Evolutionary conservation across 345 rosid genomes (phyloP).

Genomic region (Ceriops decandra): DNA sequence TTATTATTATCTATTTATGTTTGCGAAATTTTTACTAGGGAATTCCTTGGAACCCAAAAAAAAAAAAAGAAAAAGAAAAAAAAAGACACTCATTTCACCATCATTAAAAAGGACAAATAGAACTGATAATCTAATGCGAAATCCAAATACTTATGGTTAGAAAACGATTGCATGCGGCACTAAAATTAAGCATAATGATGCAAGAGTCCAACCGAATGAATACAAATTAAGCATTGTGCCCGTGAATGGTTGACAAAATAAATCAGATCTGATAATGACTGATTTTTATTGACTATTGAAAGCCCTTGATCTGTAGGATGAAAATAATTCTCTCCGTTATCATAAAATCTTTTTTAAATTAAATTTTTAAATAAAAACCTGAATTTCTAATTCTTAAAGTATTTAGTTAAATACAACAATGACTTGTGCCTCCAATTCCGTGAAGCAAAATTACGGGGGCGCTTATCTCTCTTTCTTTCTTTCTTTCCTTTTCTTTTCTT

Average conservation of each 20-base stretch:
- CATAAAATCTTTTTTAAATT: neutral
- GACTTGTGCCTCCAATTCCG: constrained; percentile 3
- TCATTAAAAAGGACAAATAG: neutral
- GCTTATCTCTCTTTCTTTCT: neutral
- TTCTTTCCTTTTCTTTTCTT: neutral
- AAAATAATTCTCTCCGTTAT: no score
- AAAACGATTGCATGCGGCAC: constrained; percentile 10
- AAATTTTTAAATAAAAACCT: no score
- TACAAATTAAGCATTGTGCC: neutral
- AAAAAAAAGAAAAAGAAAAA: neutral
- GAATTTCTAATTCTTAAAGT: no score
- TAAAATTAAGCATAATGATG: constrained; percentile 4
- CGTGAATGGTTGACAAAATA: neutral
- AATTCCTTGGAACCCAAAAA: no score
- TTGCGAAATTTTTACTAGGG: no score
- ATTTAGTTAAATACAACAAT: no score
- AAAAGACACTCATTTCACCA: constrained; percentile 8
- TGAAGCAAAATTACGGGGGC: neutral
- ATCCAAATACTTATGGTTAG: constrained; percentile 4
- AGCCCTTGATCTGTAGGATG: no score
- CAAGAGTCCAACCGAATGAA: constrained; percentile 1
- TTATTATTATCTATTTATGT: no score
- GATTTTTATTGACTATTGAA: no score
- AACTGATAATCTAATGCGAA: neutral
- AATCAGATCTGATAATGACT: constrained; percentile 2